These are phyloP conservation scores for Septoria petroselini DNA, from an alignment of 2,329 filamentous ascomycete genomes.

Conservation along the genomic window DNA sequence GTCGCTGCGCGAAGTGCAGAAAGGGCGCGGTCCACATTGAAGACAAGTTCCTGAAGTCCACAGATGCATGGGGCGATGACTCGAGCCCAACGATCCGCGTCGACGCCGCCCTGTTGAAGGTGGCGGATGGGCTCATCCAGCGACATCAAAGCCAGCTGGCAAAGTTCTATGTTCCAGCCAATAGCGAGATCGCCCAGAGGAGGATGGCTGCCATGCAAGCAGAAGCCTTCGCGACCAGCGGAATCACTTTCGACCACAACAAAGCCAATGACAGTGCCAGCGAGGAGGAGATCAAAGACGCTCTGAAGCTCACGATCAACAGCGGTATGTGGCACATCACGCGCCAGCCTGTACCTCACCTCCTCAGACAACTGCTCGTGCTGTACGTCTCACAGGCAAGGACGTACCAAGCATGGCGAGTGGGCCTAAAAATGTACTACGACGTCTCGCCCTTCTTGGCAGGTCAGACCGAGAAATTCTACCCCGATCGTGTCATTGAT, in stretches of 20 bases:
- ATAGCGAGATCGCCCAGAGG: constrained; percentile 21
- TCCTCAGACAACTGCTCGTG: constrained; percentile 54
- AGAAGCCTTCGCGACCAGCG: constrained; percentile 29
- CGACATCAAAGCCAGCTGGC: constrained; percentile 26
- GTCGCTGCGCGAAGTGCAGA: constrained; percentile 53
- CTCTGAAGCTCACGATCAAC: constrained; percentile 34
- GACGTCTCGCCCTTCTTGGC: constrained; percentile 51
- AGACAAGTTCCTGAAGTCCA: constrained; percentile 42
- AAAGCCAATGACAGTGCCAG: constrained; percentile 28
- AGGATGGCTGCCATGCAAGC: constrained; percentile 31
- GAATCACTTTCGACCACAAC: constrained; percentile 27
- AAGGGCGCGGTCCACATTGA: constrained; percentile 39
- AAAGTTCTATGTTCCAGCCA: constrained; percentile 23
- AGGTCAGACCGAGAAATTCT: constrained; percentile 38
- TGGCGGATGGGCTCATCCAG: constrained; percentile 25
- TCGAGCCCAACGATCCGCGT: constrained; percentile 32
- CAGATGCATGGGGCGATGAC: constrained; percentile 7
- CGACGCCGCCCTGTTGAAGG: constrained; percentile 22
- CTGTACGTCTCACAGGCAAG: constrained; percentile 45
- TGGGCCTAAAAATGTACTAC: constrained; percentile 52
- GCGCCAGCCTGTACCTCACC: constrained; percentile 54
- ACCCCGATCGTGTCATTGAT: constrained; percentile 56
- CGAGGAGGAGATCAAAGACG: constrained; percentile 31
- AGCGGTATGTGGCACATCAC: constrained; percentile 47
- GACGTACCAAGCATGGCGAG: constrained; percentile 50